Evolutionary conservation across 345 rosid genomes (phyloP).

Genomic region (Hypericum perforatum): DNA sequence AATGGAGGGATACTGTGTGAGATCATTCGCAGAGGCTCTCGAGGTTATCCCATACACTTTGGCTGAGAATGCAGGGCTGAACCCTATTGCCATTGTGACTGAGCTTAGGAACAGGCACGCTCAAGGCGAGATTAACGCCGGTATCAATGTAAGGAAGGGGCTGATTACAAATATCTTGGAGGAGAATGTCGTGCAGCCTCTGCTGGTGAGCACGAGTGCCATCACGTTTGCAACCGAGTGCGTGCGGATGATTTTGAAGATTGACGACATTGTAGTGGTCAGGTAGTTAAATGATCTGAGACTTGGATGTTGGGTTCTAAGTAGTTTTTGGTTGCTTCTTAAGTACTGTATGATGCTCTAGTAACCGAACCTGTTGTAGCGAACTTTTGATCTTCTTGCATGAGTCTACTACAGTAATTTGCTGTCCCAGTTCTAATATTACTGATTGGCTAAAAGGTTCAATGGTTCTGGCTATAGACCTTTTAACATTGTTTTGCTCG

Average conservation of each 20-base stretch:
- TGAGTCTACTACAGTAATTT: too few relatives aligned
- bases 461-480: too few relatives aligned
- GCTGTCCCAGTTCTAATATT: too few relatives aligned
- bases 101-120: slow-evolving; percentile 98
- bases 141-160: slow-evolving; percentile 97
- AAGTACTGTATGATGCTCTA: too few relatives aligned
- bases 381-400: too few relatives aligned
- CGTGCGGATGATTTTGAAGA: slow-evolving; percentile 96
- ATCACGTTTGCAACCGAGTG: slow-evolving; percentile 86
- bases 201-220: slow-evolving; percentile 94
- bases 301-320: too few relatives aligned
- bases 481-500: too few relatives aligned
- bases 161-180: slow-evolving; percentile 96
- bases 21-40: slow-evolving; percentile 82
- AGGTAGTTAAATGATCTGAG: too few relatives aligned
- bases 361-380: too few relatives aligned
- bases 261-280: slow-evolving; percentile 90
- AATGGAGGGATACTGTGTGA: slow-evolving; percentile 93
- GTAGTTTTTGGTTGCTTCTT: too few relatives aligned
- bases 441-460: too few relatives aligned
- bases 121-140: slow-evolving; percentile 86
- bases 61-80: slow-evolving; percentile 96
- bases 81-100: slow-evolving; percentile 87
- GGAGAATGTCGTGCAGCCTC: slow-evolving; percentile 97
- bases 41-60: slow-evolving; percentile 92